Evolutionary conservation across 2,329 filamentous ascomycete species (phyloP).

Genomic region (Colletotrichum sp.): DNA sequence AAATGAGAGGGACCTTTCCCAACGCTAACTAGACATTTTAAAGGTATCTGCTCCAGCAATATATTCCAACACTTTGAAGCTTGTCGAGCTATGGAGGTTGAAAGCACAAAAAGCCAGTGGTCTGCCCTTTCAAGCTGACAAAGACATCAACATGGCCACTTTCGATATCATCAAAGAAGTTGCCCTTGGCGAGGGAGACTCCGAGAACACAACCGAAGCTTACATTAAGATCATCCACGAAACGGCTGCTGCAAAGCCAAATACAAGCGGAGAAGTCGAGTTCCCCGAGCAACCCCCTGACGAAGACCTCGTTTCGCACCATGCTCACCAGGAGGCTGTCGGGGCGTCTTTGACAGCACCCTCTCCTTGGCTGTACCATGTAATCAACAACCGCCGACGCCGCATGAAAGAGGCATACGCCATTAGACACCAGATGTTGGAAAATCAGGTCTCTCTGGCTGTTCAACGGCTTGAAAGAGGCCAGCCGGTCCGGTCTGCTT

Average conservation of each 20-base stretch:
- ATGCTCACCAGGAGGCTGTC: neutral
- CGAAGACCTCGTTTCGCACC: neutral
- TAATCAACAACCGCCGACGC: neutral
- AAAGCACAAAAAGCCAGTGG: neutral
- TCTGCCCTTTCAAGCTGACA: neutral
- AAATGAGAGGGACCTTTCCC: accelerated
- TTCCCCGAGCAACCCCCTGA: neutral
- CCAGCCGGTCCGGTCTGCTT: neutral
- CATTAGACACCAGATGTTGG: neutral
- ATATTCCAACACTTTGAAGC: neutral
- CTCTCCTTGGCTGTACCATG: neutral
- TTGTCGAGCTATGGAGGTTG: neutral
- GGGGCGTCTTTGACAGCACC: neutral
- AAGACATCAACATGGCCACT: neutral
- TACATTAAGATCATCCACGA: neutral
- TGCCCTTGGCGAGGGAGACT: neutral
- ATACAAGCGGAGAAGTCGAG: neutral
- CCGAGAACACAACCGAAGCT: neutral
- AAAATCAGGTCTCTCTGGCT: neutral
- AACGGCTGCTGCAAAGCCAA: neutral
- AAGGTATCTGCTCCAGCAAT: neutral
- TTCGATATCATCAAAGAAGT: neutral
- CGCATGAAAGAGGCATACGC: neutral
- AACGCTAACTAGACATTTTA: accelerated
- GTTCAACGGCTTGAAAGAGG: neutral